Evolutionary conservation across 371 early-diverging fungal genomes (phyloP), one percentile per base, ranked within the genome.

Genomic region (Nosema granulosis): DNA sequence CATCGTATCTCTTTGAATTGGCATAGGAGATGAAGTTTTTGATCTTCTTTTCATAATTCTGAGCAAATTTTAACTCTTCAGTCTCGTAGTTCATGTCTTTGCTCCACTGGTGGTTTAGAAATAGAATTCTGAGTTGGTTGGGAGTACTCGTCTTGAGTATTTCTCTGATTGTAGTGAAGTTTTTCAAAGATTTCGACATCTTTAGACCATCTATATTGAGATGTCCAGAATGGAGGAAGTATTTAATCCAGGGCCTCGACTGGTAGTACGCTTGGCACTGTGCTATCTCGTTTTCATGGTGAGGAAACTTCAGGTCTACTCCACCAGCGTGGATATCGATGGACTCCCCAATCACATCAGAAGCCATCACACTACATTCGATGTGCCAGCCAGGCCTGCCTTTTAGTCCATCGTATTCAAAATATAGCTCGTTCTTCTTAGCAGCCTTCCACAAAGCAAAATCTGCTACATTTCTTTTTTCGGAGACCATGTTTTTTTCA

Each of bases 301-400:
- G 99, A 52, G 99, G 99, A 89, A 99, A 99, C 13, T 91, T 90
- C 54, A 99, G 87, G 87, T 99, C 99, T 70, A 92, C 89, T 32
- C 97, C 99, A 69, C 99, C 99, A 20, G 93, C 90, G 86, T 99
- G 99, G 80, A 99, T 91, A 85, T 99, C 99, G 83, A 99, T 88
- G 35, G 87, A 86, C 29, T 89, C 87, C 20, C 92, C 94, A 61
- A 96, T 85, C 22, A 96, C 89, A 80, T 93, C 94, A 77, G 91
- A 74, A 22, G 96, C 95, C 99, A 99, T 99, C 24, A 90, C 97
- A 18, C 93, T 92, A 89, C 99, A 99, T 87, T 99, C 99, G 86
- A 99, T 97, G 79, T 99, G 99, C 99, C 99, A 99, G 16, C 99
- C 99, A 22, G 99, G 99, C 28, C 99, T 90, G 43, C 88, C 88